Evolutionary conservation across 176 grass and related monocot species (phyloP).

Genomic region (Chrysopogon serrulatus): DNA sequence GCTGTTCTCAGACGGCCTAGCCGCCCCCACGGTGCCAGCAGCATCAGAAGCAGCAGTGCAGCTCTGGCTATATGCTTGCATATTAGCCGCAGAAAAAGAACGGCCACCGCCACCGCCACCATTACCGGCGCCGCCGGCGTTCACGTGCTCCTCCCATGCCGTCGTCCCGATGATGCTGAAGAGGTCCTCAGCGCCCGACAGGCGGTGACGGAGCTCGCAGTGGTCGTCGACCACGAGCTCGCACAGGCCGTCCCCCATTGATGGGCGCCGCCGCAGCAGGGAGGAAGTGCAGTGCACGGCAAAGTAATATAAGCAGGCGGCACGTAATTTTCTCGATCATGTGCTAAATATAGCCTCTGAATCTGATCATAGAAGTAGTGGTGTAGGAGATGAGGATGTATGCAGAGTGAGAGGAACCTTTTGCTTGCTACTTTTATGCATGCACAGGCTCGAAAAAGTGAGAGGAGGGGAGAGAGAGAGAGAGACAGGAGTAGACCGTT

Average conservation of each 20-base stretch:
- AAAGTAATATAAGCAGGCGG: not conserved
- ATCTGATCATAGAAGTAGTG: not conserved
- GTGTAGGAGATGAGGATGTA: not conserved
- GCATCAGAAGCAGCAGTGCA: not conserved
- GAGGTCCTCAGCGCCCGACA: constrained; percentile 23
- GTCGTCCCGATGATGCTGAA: constrained; percentile 35
- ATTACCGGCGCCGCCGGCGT: not conserved
- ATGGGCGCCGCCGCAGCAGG: not conserved
- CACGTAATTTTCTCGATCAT: not conserved
- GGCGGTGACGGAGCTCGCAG: not conserved
- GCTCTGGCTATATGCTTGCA: not conserved
- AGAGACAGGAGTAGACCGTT: constrained; percentile 27
- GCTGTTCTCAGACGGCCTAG: not conserved
- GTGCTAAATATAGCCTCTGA: constrained; percentile 4
- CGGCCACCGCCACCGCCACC: not conserved
- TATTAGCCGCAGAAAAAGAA: not conserved
- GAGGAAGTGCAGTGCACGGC: not conserved
- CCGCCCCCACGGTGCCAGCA: not conserved
- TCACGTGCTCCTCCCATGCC: constrained; percentile 16
- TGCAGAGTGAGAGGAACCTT: constrained; percentile 5
- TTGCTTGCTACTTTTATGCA: not conserved
- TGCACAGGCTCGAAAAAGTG: not conserved
- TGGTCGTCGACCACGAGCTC: constrained; percentile 22
- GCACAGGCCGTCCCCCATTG: constrained; percentile 33
- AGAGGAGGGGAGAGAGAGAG: not conserved